Evolutionary conservation across 345 rosid species (phyloP).

Genomic region (Nephelium lappaceum): DNA sequence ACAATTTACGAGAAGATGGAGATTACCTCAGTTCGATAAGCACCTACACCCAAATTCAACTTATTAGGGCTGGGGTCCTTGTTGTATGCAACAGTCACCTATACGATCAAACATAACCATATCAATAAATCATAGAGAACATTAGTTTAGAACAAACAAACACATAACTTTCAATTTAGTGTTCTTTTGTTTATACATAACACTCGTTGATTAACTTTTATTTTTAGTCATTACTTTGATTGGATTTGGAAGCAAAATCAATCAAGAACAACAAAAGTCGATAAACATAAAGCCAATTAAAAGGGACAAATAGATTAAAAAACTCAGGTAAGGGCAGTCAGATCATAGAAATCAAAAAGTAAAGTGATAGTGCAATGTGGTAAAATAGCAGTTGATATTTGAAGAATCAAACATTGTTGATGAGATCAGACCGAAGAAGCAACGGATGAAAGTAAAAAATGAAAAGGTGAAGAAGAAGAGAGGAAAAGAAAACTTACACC

Average conservation of each 20-base stretch:
- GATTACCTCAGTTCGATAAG: constrained; percentile 92
- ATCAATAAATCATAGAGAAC: neutral
- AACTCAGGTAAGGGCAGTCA: neutral
- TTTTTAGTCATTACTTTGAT: no score
- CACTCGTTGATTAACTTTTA: no score
- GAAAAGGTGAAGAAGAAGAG: constrained; percentile 1
- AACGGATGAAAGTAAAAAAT: neutral
- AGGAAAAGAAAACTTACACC: constrained; percentile 40
- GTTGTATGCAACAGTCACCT: constrained; percentile 96
- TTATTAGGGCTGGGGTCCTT: constrained; percentile 86
- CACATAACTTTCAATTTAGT: no score
- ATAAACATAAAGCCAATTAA: no score
- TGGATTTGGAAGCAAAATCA: no score
- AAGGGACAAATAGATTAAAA: no score
- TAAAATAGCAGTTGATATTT: neutral
- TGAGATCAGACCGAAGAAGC: neutral
- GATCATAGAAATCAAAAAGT: neutral
- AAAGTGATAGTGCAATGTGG: neutral
- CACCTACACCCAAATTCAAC: constrained; percentile 94
- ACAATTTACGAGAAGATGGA: neutral
- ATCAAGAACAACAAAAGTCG: no score
- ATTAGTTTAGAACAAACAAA: no score
- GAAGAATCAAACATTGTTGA: constrained; percentile 4
- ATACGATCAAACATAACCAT: constrained; percentile 18
- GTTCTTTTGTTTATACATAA: no score